A percentile compares a stretch with the other conserved stretches of the same genome.
phyloP scores from a whole-genome alignment of 345 rosid species.

The Isatis tinctoria region DNA sequence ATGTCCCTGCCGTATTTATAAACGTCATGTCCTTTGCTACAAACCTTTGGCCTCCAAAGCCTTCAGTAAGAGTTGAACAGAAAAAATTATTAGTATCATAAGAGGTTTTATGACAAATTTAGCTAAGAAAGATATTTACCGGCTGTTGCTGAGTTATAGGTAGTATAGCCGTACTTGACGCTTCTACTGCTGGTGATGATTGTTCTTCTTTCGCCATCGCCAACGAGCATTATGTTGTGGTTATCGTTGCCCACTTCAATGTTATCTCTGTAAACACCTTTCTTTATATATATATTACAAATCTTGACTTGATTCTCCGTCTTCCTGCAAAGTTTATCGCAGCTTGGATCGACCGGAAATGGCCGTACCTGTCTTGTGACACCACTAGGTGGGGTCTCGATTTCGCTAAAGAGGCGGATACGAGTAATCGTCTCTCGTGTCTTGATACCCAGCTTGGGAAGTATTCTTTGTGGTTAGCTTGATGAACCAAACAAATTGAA shows the following conservation, averaged over 20 bases:
- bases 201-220: conserved; percentile 63
- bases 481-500: neutral
- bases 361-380: conserved; percentile 67
- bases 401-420: conserved; percentile 35
- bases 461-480: conserved; percentile 33
- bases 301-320: conserved; percentile 51
- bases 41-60: conserved; percentile 33
- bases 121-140: conserved; percentile 31
- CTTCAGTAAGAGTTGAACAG: conserved; percentile 1
- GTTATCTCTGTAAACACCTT: conserved; percentile 66
- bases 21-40: conserved; percentile 75
- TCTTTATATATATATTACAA: conserved; percentile 58
- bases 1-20: conserved; percentile 66
- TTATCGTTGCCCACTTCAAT: conserved; percentile 47
- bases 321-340: conserved; percentile 67
- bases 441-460: conserved; percentile 66
- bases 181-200: conserved; percentile 71
- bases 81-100: neutral
- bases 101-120: neutral
- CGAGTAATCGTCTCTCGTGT: conserved; percentile 62
- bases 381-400: conserved; percentile 53
- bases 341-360: conserved; percentile 47
- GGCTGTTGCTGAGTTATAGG: conserved; percentile 78
- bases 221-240: conserved; percentile 71
- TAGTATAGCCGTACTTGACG: conserved; percentile 63